phyloP scores from a whole-genome alignment of 345 rosid species.

The Luvunga scandens region DNA sequence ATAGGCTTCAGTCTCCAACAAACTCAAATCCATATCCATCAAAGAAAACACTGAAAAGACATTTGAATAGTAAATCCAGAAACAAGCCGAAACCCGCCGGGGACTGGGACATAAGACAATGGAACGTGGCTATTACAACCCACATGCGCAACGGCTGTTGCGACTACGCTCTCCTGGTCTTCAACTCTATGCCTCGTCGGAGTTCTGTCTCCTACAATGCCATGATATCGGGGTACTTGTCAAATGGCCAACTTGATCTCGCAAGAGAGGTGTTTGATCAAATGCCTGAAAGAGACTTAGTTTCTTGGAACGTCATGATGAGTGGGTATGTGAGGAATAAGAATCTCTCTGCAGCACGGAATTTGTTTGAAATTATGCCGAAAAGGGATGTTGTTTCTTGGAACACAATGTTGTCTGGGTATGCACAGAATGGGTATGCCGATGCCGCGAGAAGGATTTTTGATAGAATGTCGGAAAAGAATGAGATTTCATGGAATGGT shows the following conservation, averaged over 20 bases:
- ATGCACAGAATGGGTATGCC: slow-evolving; percentile 47
- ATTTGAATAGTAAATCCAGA: slow-evolving; percentile 15
- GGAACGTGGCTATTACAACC: slow-evolving; percentile 51
- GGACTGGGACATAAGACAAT: slow-evolving; percentile 43
- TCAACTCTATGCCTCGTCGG: slow-evolving; percentile 54
- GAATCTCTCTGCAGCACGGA: slow-evolving; percentile 36
- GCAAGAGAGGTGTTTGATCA: slow-evolving; percentile 46
- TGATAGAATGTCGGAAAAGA: slow-evolving; percentile 51
- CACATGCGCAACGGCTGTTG: slow-evolving; percentile 52
- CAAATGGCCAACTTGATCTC: slow-evolving; percentile 34
- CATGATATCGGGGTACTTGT: slow-evolving; percentile 50
- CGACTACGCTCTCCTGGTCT: slow-evolving; percentile 43
- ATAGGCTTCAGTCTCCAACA: neutral
- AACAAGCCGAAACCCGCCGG: slow-evolving; percentile 7
- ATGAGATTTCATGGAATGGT: slow-evolving; percentile 56
- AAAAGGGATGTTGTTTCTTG: slow-evolving; percentile 50
- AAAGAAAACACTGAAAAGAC: slow-evolving; percentile 23
- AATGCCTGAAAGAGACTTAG: slow-evolving; percentile 47
- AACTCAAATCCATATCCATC: slow-evolving; percentile 31
- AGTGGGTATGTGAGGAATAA: slow-evolving; percentile 40
- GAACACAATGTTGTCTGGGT: slow-evolving; percentile 55
- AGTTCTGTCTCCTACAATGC: slow-evolving; percentile 56
- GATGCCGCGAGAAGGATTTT: slow-evolving; percentile 52
- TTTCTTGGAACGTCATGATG: slow-evolving; percentile 55
- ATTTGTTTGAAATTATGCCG: slow-evolving; percentile 44